phyloP scores from a whole-genome alignment of 169 alveolate genomes.

The Plasmodium malariae region DNA sequence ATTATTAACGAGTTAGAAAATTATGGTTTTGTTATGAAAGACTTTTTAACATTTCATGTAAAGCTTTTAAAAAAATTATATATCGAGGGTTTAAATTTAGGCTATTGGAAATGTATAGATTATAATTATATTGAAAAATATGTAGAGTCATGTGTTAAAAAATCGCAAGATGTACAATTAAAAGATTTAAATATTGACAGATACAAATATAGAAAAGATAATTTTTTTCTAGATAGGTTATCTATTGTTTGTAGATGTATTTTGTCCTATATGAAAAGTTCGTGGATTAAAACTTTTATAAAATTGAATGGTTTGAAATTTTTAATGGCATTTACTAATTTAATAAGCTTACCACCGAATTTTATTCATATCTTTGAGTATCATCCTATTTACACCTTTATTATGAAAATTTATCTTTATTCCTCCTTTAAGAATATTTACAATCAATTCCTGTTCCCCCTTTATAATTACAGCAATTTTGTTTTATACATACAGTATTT shows the following conservation, averaged over 20 bases:
- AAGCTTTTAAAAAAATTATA: constrained; percentile 54
- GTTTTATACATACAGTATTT: constrained; percentile 23
- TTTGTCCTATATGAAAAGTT: constrained; percentile 68
- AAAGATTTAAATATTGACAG: constrained; percentile 62
- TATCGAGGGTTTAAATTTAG: constrained; percentile 54
- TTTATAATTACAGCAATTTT: constrained; percentile 61
- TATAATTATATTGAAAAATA: constrained; percentile 57
- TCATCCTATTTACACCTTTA: constrained; percentile 48
- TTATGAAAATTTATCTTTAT: constrained; percentile 34
- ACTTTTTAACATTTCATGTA: constrained; percentile 40
- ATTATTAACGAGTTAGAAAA: constrained; percentile 71
- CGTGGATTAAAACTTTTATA: constrained; percentile 57
- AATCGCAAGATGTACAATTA: constrained; percentile 21
- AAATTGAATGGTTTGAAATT: constrained; percentile 56
- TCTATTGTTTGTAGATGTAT: constrained; percentile 63
- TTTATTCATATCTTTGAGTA: constrained; percentile 62
- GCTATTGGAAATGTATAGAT: constrained; percentile 63
- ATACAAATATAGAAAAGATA: constrained; percentile 55
- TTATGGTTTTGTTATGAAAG: constrained; percentile 67
- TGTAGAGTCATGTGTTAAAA: constrained; percentile 41
- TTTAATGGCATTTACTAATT: constrained; percentile 38
- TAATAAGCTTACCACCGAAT: constrained; percentile 63
- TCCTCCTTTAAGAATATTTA: constrained; percentile 45
- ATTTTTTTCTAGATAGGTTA: constrained; percentile 60
- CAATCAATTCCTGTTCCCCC: constrained; percentile 47